A percentile compares a stretch with the other conserved stretches of the same genome.
phyloP scores from a whole-genome alignment of 495 filamentous ascomycete species.

The Aspergillus bridgeri region DNA sequence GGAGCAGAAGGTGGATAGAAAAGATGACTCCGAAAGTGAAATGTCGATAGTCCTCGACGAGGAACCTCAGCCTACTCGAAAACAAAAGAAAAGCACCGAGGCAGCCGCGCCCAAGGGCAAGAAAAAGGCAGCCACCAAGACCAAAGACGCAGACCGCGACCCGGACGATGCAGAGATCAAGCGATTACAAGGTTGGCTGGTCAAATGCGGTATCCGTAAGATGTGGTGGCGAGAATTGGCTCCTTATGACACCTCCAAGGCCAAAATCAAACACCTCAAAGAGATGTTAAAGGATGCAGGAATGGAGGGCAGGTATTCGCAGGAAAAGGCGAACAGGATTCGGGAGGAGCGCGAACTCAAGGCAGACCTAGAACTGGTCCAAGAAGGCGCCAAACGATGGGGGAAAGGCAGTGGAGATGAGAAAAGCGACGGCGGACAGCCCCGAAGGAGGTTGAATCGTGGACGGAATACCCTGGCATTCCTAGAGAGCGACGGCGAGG shows the following conservation, averaged over 20 bases:
- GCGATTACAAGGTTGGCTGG: conserved; percentile 78
- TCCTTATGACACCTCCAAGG: conserved; percentile 68
- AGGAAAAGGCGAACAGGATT: conserved; percentile 78
- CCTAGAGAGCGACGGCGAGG: conserved; percentile 51
- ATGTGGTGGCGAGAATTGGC: conserved; percentile 82
- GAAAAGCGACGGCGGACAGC: conserved; percentile 35
- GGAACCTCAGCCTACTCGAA: conserved; percentile 53
- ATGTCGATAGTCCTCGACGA: conserved; percentile 76
- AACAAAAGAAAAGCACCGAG: conserved; percentile 36
- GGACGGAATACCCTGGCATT: conserved; percentile 52
- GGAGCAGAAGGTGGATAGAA: conserved; percentile 25
- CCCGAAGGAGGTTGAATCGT: conserved; percentile 38
- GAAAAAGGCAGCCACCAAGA: conserved; percentile 31
- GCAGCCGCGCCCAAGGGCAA: conserved; percentile 30
- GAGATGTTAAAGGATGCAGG: conserved; percentile 73
- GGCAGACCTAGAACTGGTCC: conserved; percentile 76
- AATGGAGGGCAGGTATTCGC: conserved; percentile 83
- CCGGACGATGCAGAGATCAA: conserved; percentile 81
- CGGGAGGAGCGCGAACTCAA: conserved; percentile 78
- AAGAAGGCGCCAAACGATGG: conserved; percentile 75
- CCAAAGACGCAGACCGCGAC: conserved; percentile 48
- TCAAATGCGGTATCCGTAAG: conserved; percentile 92
- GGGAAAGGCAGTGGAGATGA: conserved; percentile 50
- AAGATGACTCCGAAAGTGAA: conserved; percentile 68
- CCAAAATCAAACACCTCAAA: conserved; percentile 80